A percentile compares a stretch with the other conserved stretches of the same genome.
Evolutionary conservation across 176 grass and related monocot genomes (phyloP).

Genomic region (Chrysopogon serrulatus): DNA sequence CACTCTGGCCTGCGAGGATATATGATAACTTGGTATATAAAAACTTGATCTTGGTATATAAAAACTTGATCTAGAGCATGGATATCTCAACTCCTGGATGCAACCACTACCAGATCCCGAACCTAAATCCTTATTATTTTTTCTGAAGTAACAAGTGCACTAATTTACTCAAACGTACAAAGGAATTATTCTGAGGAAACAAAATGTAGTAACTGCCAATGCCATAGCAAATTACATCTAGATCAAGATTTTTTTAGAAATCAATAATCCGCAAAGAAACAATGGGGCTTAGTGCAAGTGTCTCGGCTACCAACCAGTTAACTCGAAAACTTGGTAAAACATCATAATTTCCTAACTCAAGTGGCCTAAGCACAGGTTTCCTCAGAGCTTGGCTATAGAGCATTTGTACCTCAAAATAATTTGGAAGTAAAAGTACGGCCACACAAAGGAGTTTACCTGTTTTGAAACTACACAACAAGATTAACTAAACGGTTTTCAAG

Average conservation of each 20-base stretch:
- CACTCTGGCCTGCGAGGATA: no score
- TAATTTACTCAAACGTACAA: not conserved
- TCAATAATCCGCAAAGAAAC: not conserved
- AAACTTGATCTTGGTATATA: no score
- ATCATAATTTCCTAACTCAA: not conserved
- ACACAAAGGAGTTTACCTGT: conserved; percentile 45
- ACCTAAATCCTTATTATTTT: no score
- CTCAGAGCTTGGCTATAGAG: not conserved
- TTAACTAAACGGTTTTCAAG: no score
- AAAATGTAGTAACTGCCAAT: not conserved
- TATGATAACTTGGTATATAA: no score
- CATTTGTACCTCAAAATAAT: not conserved
- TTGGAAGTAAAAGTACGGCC: not conserved
- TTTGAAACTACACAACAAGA: no score
- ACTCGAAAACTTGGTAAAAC: not conserved
- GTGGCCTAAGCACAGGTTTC: not conserved
- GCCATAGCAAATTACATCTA: no score
- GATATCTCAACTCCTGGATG: no score
- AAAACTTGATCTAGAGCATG: no score
- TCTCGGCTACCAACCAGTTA: not conserved
- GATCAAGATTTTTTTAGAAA: not conserved
- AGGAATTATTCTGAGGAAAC: not conserved
- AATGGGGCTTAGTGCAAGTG: not conserved
- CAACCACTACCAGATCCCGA: no score
- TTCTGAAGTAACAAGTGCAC: not conserved